Conservation (phyloP, 129 eudicot genomes). For the Flaveria brownii region DNA sequence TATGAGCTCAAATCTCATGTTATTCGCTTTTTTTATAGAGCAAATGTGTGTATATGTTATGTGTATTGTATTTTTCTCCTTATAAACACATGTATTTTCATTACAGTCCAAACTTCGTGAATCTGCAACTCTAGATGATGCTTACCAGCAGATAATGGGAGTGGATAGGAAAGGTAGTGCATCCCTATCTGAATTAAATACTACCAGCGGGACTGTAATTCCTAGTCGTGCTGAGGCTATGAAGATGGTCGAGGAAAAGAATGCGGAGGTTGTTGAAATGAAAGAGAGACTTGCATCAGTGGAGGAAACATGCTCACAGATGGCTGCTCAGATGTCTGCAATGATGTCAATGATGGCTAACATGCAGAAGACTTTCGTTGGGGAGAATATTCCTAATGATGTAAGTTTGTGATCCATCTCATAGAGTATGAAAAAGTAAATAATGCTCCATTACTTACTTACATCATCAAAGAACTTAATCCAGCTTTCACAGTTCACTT, state of each 20-base stretch:
- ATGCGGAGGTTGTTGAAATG: constrained; percentile 49
- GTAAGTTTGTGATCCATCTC: constrained; percentile 35
- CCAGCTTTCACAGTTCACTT: background rate
- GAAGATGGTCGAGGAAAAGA: constrained; percentile 41
- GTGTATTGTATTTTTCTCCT: background rate
- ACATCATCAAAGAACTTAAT: background rate
- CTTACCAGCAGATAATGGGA: constrained; percentile 32
- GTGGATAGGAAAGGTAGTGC: constrained; percentile 26
- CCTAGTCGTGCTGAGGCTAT: constrained; percentile 39
- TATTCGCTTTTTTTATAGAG: background rate
- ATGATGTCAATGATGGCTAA: constrained; percentile 54
- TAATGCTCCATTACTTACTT: background rate
- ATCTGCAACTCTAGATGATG: constrained; percentile 32
- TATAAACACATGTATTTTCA: background rate
- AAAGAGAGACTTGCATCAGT: constrained; percentile 46
- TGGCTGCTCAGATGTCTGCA: constrained; percentile 60
- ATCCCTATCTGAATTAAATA: constrained; percentile 19
- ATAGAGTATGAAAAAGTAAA: background rate
- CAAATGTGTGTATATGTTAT: background rate
- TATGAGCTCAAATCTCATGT: constrained; percentile 26
- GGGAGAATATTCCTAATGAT: constrained; percentile 17
- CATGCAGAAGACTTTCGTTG: constrained; percentile 27
- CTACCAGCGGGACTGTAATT: background rate
- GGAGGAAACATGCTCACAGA: constrained; percentile 59
- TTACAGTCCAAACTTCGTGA: constrained; percentile 46